Base-by-base conservation (phyloP, 2,329 filamentous ascomycete genomes). In the Fusarium xylarioides region DNA sequence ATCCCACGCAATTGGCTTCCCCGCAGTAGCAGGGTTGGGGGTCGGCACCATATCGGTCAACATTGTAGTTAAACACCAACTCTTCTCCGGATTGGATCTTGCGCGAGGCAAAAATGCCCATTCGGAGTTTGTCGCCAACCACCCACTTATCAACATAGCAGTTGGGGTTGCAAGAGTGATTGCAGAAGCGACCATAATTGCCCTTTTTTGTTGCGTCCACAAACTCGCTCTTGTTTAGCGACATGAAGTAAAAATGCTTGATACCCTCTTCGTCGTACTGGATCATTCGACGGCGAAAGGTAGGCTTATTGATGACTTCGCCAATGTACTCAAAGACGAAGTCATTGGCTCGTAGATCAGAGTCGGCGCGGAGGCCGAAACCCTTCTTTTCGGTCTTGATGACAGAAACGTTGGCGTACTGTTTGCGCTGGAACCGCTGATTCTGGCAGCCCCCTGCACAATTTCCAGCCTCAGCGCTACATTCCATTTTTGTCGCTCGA, bases 161-260 rank as follows among this genome's bases (percentile, higher is more conserved):
- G 80, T 99, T 99, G 23, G 96, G 96, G 81, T 96, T 97, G 88
- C 96, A 99, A 14, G 96, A 98, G 82, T 99, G 96, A 79, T 99
- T 99, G 89, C 96, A 99, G 80, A 99, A 99, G 35, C 96, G 92
- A 57, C 95, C 96, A 11, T 99, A 89, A 76, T 98, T 98, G 56
- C 96, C 96, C 81, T 94, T 97, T 81, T 96, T 97, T 15, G 96
- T 99, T 28, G 96, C 96, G 83, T 99, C 96, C 66, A 99, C 95
- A 80, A 98, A 99, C 82, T 98, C 96, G 78, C 91, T 93, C 82
- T 97, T 97, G 80, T 91, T 97, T 70, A 99, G 91, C 34, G 96
- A 98, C 96, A 99, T 99, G 86, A 99, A 99, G 84, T 99, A 99
- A 82, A 99, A 99, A 83, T 99, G 96, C 82, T 97, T 97, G 87